A percentile compares a stretch with the other conserved stretches of the same genome.
phyloP scores from a whole-genome alignment of 805 yeast species.

The Kuraishia borneana region DNA sequence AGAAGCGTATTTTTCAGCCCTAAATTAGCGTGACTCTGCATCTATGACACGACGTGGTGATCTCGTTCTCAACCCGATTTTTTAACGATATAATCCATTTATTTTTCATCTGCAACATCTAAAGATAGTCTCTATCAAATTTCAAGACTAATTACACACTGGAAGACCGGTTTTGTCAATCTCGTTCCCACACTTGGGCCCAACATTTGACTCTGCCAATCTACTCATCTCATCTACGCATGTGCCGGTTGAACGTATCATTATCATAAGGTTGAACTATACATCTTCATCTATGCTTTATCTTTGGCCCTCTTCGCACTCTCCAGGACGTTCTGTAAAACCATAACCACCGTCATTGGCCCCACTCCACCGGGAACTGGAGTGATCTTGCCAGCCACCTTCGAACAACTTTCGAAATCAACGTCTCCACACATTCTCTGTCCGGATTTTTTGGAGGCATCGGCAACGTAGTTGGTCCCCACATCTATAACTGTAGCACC shows the following conservation, averaged over 20 bases:
- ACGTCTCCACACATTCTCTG: slow-evolving; percentile 90
- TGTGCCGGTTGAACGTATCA: not conserved
- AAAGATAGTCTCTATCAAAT: no score
- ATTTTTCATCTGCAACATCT: not conserved
- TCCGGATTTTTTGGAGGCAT: slow-evolving; percentile 65
- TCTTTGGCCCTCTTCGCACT: slow-evolving; percentile 44
- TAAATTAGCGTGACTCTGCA: not conserved
- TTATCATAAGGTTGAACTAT: not conserved
- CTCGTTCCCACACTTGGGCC: not conserved
- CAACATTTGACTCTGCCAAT: not conserved
- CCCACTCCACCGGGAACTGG: slow-evolving; percentile 99
- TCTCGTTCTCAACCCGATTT: not conserved
- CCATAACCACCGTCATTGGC: slow-evolving; percentile 98
- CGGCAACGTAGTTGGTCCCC: slow-evolving; percentile 85
- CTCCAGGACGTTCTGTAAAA: slow-evolving; percentile 65
- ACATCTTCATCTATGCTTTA: not conserved
- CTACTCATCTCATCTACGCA: not conserved
- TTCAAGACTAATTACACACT: no score
- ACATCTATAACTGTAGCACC: slow-evolving; percentile 88
- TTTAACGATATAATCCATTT: not conserved
- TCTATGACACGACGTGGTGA: not conserved
- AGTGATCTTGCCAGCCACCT: slow-evolving; percentile 61
- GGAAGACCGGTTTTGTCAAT: not conserved
- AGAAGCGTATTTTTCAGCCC: not conserved
- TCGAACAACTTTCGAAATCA: slow-evolving; percentile 59